These are phyloP conservation scores for Penicillium atrosanguineum DNA, from an alignment of 495 filamentous ascomycete species.

Conservation along the genomic window DNA sequence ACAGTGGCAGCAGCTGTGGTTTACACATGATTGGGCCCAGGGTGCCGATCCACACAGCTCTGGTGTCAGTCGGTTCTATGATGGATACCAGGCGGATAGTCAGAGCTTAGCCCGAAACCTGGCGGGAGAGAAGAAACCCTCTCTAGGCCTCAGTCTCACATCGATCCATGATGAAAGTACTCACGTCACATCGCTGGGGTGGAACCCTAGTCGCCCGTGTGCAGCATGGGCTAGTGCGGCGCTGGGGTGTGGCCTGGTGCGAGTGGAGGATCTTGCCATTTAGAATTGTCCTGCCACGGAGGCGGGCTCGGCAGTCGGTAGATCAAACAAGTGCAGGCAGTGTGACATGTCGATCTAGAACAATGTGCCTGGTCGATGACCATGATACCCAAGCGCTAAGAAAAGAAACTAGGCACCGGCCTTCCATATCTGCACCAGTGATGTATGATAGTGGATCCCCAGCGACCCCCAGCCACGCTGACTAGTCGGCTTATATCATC, in stretches of 20 bases:
- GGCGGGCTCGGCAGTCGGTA: not conserved
- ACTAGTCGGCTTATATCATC: constrained; percentile 5
- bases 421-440: not conserved
- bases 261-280: constrained; percentile 66
- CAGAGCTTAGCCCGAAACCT: constrained; percentile 33
- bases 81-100: constrained; percentile 55
- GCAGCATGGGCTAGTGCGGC: constrained; percentile 66
- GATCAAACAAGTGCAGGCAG: not conserved
- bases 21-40: constrained; percentile 57
- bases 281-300: constrained; percentile 16
- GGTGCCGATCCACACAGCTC: constrained; percentile 27
- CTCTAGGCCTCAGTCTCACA: constrained; percentile 36
- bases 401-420: constrained; percentile 28
- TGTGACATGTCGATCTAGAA: constrained; percentile 9
- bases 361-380: not conserved
- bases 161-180: constrained; percentile 60
- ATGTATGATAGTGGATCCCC: constrained; percentile 10
- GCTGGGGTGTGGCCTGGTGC: constrained; percentile 59
- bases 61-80: constrained; percentile 54
- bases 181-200: constrained; percentile 55
- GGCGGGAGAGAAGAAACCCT: constrained; percentile 28
- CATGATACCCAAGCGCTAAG: constrained; percentile 8
- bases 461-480: constrained; percentile 24
- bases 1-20: constrained; percentile 61
- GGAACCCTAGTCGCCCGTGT: constrained; percentile 62